Percentiles rank a stretch among this genome's conserved stretches.
phyloP scores from a whole-genome alignment of 305 asterid species.

The Striga hermonthica region DNA sequence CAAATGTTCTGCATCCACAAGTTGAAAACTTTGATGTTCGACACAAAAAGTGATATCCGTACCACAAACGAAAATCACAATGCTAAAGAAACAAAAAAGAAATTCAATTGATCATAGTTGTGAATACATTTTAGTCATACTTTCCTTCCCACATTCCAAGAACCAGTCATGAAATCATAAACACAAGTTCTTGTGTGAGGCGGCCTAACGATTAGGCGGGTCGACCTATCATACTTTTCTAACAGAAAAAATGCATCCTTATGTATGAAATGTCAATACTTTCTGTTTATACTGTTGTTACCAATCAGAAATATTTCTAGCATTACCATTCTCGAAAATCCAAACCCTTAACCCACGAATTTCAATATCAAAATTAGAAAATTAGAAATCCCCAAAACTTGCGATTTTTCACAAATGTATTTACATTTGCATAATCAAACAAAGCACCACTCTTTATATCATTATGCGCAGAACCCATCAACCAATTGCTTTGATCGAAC shows the following conservation, averaged over 20 bases:
- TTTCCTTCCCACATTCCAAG: conserved; percentile 1
- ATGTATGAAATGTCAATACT: too few species aligned
- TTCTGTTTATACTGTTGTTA: too few species aligned
- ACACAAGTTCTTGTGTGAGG: too few species aligned
- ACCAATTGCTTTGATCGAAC: neutral
- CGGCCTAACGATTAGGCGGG: too few species aligned
- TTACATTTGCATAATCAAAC: neutral
- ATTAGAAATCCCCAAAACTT: neutral
- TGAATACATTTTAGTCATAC: neutral
- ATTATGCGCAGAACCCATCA: neutral
- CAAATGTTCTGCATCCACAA: neutral
- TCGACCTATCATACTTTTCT: too few species aligned
- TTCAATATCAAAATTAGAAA: neutral
- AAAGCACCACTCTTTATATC: conserved; percentile 1
- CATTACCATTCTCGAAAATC: conserved; percentile 7
- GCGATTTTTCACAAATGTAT: neutral
- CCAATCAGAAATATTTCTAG: neutral
- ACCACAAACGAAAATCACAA: neutral
- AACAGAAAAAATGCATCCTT: too few species aligned
- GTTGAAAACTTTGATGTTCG: neutral
- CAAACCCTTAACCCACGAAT: neutral
- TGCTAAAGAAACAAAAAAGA: neutral
- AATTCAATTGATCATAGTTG: neutral
- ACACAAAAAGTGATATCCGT: neutral
- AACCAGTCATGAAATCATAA: neutral